These are phyloP conservation scores for Salix caprea DNA, from an alignment of 345 rosid genomes.

Conservation along the genomic window DNA sequence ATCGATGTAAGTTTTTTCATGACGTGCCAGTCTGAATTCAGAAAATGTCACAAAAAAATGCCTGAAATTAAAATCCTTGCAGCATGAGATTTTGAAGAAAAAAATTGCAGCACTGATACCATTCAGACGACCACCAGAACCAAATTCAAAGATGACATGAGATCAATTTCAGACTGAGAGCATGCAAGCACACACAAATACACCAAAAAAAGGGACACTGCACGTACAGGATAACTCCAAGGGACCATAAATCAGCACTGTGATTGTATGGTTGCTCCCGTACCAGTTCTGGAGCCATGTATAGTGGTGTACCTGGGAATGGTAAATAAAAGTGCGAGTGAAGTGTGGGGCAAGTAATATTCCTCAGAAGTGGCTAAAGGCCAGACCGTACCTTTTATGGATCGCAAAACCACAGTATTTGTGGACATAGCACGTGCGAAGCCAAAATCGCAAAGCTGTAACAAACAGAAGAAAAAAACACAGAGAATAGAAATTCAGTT, in stretches of 20 bases:
- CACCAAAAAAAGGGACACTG: background rate
- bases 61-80: too few relatives aligned
- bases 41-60: too few relatives aligned
- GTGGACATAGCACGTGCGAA: slow-evolving; percentile 99
- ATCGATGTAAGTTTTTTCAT: too few relatives aligned
- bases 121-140: background rate
- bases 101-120: background rate
- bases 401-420: slow-evolving; percentile 90
- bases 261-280: slow-evolving; percentile 97
- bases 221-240: slow-evolving; percentile 93
- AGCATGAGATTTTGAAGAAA: too few relatives aligned
- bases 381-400: slow-evolving; percentile 71
- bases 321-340: slow-evolving; percentile 8
- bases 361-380: background rate
- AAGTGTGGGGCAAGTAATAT: background rate
- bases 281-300: slow-evolving; percentile 98
- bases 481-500: background rate
- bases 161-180: background rate
- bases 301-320: slow-evolving; percentile 79
- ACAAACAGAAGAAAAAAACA: slow-evolving; percentile 17
- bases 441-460: slow-evolving; percentile 97
- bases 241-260: slow-evolving; percentile 98
- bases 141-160: background rate
- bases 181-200: too few relatives aligned
- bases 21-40: too few relatives aligned